Base-by-base conservation (phyloP, 495 filamentous ascomycete species). In the Penicillium goetzii region DNA sequence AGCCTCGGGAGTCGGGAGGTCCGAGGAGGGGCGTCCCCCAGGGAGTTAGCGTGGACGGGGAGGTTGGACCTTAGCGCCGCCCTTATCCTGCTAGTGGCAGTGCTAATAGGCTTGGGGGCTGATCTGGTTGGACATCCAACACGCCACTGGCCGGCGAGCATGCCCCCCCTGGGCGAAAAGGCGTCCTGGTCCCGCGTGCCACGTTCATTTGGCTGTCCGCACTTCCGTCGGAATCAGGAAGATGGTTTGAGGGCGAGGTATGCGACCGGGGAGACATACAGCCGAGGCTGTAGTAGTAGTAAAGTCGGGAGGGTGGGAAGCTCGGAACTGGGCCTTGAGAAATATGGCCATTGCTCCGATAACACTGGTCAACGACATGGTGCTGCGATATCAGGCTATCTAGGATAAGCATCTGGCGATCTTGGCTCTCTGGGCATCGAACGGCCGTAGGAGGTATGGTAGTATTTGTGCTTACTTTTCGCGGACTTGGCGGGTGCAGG, bases 71-170 rank as follows among this genome's bases (percentile, higher is more conserved):
- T 28, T 64, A 57, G 54, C 34, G 60, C 56, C 15, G 60, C 60
- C 64, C 58, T 47, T 55, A 53, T 61, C 23, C 43, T 43, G 28
- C 34, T 67, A 63, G 60, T 15, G 28, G 40, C 9, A 8, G 25
- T 28, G 40, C 49, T 59, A 56, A 62, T 34, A 34, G 19, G 45
- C 28, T 56, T 47, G 36, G 52, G 54, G 11, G 19, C 21, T 5
- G 30, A 51, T 28, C 12, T 51, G 47, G 47, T 51, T 51, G 47
- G 47, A 30, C 23, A 21, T 15, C 10, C n/a, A 19, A 2, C 7
- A 30, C 50, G 50, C 50, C 50, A 53, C 28, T 11, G 50, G 50
- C 30, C 50, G 50, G 50, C 50, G 15, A n/a, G 28, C 15, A 50
- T 33, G 10, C 32, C 52, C 19, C 23, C 33, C 34, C 38, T 25